Evolutionary conservation across 2,329 filamentous ascomycete species (phyloP).

Genomic region (Ophiostoma perfectum): DNA sequence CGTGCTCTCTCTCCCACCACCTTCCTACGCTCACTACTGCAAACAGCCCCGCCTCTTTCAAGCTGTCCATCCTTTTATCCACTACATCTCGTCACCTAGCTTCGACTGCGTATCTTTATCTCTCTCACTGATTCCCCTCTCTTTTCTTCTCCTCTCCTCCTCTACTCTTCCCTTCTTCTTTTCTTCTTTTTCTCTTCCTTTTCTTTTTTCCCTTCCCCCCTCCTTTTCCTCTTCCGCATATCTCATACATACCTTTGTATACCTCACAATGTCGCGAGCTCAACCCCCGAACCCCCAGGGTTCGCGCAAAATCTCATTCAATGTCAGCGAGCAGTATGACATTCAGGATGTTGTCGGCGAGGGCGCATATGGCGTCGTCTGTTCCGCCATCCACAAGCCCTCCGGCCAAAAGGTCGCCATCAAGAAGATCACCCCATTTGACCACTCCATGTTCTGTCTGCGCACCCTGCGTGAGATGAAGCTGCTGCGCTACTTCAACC

Average conservation of each 20-base stretch:
- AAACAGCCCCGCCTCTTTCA: conserved; percentile 7
- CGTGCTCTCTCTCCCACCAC: neutral
- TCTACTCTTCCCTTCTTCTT: conserved; percentile 4
- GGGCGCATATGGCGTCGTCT: conserved; percentile 96
- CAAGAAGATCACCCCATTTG: conserved; percentile 99
- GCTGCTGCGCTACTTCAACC: conserved; percentile 96
- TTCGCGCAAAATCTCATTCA: conserved; percentile 97
- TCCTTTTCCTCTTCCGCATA: neutral
- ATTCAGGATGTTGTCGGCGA: conserved; percentile 99
- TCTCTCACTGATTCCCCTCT: conserved; percentile 12
- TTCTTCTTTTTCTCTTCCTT: neutral
- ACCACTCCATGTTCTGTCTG: conserved; percentile 98
- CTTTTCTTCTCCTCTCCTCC: conserved; percentile 11
- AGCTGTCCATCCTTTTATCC: conserved; percentile 14
- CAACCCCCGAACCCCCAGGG: conserved; percentile 53
- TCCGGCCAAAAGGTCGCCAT: conserved; percentile 98
- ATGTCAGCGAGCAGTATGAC: conserved; percentile 98
- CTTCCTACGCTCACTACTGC: conserved; percentile 5
- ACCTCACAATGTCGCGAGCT: conserved; percentile 49
- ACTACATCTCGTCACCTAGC: conserved; percentile 13
- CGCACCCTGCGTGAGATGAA: conserved; percentile 98
- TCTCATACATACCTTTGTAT: neutral
- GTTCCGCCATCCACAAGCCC: conserved; percentile 96
- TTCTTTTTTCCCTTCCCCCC: neutral
- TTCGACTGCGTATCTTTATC: conserved; percentile 14